Evolutionary conservation across 768 basidiomycete genomes (phyloP), one percentile per base, ranked within the genome.

Genomic region (Calocybe gangraenosa): DNA sequence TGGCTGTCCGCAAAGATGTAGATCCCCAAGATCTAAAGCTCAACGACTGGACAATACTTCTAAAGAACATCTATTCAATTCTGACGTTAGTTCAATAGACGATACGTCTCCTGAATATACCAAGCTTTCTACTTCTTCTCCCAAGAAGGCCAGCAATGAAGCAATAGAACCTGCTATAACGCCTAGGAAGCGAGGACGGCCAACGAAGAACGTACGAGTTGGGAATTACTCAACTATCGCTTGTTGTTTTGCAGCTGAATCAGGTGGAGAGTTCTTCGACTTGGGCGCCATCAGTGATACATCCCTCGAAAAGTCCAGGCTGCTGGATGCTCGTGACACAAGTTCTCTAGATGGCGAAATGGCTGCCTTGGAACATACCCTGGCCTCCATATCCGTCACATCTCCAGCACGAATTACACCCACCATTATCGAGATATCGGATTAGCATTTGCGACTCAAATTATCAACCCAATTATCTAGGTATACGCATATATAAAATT

Each of bases 191-290:
- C 48, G 47, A 15, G 49, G 43, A 15, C 42, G 50, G 13, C 50
- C 44, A 18, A 47, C 40, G 6, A 52, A 55, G 33, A 18, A 31
- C 36, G 17, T 25, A 18, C 17, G 28, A 2, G 14, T n/a, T 42
- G 21, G 40, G 39, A 30, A 40, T 3, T 44, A 49, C 19, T 46
- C 50, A 3, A 52, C 48, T 23, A 7, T 21, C n/a, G 19, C 37
- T n/a, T 7, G 20, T 18, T 14, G 9, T 3, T n/a, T 23, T 14
- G 34, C 32, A 10, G 44, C 43, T 13, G 49, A 54, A 37, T 54
- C 57, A 14, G 52, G 47, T 31, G 58, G 55, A 3, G 61, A 65
- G 50, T 52, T 45, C 25, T 56, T 58, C 30, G 56, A 60, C 45
- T 61, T 56, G 15, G 45, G 33, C 28, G 47, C 33, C 21, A 28